A percentile compares a stretch with the other conserved stretches of the same genome.
These are phyloP conservation scores for Ilyonectria robusta DNA, from an alignment of 2,329 filamentous ascomycete species.

Conservation along the genomic window DNA sequence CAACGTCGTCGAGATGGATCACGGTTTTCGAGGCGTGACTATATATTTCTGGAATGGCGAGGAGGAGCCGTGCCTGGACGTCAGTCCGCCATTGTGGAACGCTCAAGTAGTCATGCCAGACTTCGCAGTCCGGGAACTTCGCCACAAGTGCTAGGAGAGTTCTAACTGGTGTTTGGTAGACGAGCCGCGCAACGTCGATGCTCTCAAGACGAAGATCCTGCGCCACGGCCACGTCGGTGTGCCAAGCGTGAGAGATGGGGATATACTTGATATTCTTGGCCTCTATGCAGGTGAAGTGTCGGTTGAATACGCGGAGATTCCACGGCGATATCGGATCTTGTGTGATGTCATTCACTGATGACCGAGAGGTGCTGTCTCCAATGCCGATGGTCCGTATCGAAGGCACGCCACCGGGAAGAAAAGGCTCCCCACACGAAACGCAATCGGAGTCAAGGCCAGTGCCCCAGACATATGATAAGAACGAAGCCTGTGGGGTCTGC, in stretches of 20 bases:
- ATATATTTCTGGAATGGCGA: background rate
- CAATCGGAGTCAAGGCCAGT: background rate
- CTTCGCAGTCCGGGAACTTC: background rate
- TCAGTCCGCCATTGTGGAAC: background rate
- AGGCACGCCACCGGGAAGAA: background rate
- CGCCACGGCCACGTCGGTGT: background rate
- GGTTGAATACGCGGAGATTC: background rate
- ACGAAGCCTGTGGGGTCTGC: background rate
- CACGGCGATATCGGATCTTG: background rate
- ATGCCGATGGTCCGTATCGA: background rate
- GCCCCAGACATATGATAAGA: background rate
- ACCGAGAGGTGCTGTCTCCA: background rate
- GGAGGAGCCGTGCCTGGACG: background rate
- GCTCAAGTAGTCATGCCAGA: background rate
- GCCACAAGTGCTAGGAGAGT: background rate
- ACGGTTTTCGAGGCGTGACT: background rate
- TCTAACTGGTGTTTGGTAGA: background rate
- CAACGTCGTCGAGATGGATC: background rate
- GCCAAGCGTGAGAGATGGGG: background rate
- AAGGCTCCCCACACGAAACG: background rate
- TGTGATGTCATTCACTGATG: background rate
- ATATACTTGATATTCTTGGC: background rate
- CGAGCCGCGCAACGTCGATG: background rate
- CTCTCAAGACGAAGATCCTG: background rate
- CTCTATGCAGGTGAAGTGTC: background rate